These are phyloP conservation scores for Trichocladium antarcticum DNA, from an alignment of 495 filamentous ascomycete genomes.

Conservation along the genomic window DNA sequence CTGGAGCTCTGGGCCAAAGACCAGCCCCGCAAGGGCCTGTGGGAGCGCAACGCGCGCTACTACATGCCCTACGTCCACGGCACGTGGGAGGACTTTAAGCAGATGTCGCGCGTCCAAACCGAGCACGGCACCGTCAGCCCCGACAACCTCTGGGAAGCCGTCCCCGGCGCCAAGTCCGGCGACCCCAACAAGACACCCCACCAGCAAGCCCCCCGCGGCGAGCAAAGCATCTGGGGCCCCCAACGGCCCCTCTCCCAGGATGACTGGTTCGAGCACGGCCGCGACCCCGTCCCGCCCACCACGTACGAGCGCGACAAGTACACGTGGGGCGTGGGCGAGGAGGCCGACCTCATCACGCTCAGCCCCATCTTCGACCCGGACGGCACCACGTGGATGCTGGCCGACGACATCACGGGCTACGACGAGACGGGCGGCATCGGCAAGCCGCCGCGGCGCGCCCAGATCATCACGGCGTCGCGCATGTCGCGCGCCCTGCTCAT, in stretches of 20 bases:
- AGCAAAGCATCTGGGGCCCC: slow-evolving; percentile 79
- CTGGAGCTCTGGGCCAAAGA: slow-evolving; percentile 61
- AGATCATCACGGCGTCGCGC: slow-evolving; percentile 77
- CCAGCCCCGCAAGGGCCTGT: slow-evolving; percentile 82
- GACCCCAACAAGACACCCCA: slow-evolving; percentile 16
- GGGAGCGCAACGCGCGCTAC: slow-evolving; percentile 88
- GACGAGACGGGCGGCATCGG: slow-evolving; percentile 44
- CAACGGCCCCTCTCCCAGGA: slow-evolving; percentile 49
- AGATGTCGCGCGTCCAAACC: slow-evolving; percentile 83
- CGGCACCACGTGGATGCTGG: slow-evolving; percentile 76
- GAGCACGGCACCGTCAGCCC: slow-evolving; percentile 66
- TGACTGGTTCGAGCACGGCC: slow-evolving; percentile 58
- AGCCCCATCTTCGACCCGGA: slow-evolving; percentile 90
- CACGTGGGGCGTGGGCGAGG: slow-evolving; percentile 81
- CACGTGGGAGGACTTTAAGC: slow-evolving; percentile 82
- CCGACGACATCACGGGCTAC: slow-evolving; percentile 84
- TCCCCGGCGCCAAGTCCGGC: slow-evolving; percentile 27
- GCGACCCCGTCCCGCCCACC: slow-evolving; percentile 59
- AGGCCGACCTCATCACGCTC: slow-evolving; percentile 86
- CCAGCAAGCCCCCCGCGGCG: slow-evolving; percentile 29
- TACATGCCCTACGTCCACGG: slow-evolving; percentile 85
- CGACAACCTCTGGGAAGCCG: slow-evolving; percentile 56
- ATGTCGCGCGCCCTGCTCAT: slow-evolving; percentile 74
- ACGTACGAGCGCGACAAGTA: slow-evolving; percentile 69
- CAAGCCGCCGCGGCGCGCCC: slow-evolving; percentile 67